phyloP scores from a whole-genome alignment of 1,284 basidiomycete genomes.

The Papiliotrema nemorosa region DNA sequence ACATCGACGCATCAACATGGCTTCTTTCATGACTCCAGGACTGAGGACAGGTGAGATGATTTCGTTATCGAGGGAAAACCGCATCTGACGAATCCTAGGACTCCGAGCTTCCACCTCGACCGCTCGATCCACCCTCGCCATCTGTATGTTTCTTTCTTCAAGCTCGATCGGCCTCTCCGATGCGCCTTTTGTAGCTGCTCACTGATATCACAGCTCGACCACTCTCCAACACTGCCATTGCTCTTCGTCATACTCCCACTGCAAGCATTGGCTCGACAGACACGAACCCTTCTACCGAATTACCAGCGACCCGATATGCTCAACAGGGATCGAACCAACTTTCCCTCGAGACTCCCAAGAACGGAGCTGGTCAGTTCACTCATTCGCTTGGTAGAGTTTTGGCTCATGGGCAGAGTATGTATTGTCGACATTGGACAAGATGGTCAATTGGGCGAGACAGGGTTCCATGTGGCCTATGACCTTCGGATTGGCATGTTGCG shows the following conservation, averaged over 20 bases:
- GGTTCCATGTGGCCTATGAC: constrained; percentile 99
- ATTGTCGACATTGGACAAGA: constrained; percentile 90
- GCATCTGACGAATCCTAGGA: constrained; percentile 10
- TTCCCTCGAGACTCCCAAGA: constrained; percentile 81
- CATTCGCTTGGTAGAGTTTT: background rate
- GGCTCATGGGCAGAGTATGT: constrained; percentile 73
- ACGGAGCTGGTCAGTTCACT: constrained; percentile 70
- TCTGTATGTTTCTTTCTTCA: constrained; percentile 16
- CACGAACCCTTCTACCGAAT: constrained; percentile 37
- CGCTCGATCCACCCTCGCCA: constrained; percentile 34
- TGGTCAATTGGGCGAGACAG: constrained; percentile 96
- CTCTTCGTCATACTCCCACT: constrained; percentile 28
- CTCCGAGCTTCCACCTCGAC: constrained; percentile 32
- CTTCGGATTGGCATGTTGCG: constrained; percentile 96
- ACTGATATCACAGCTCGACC: constrained; percentile 24
- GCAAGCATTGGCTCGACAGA: constrained; percentile 24
- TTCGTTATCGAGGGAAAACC: too few species aligned
- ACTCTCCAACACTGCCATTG: constrained; percentile 32
- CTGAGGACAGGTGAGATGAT: background rate
- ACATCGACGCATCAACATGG: background rate
- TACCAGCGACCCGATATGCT: constrained; percentile 54
- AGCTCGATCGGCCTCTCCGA: background rate
- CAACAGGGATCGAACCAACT: constrained; percentile 75
- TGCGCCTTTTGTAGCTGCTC: background rate
- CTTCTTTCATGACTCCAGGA: constrained; percentile 1